Evolutionary conservation across 805 yeast genomes (phyloP), one percentile per base, ranked within the genome.

Genomic region (Nadsonia fulvescens): DNA sequence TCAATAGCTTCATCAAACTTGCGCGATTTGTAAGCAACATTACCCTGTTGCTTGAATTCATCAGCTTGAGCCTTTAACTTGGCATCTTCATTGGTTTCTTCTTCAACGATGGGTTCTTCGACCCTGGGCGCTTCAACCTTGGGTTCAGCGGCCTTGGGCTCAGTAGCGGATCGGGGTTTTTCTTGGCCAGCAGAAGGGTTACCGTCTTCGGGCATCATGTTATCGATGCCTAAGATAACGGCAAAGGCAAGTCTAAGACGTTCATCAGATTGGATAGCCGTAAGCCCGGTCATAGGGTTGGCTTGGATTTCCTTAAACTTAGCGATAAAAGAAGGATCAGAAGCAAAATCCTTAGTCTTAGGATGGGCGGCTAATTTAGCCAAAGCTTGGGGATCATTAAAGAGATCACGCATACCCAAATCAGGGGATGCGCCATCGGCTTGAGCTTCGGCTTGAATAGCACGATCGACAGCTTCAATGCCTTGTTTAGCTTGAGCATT

Each of bases 1-100:
- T 56, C 79, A 47, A 89, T 86, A 22, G 99, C 98, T 44, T 75
- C 93, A 45, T 81, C 94, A 39, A 89, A 89, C 44, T 82, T 61
- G 48, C 75, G 76, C 37, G 71, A 59, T 54, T 89, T 89, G 63
- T 89, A 89, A 24, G 77, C 58, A 25, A 63, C 58, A 55, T 89
- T 89, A 37, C 95, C 99, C 49, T 71, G 67, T 4, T 76, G 75
- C 50, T 89, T 89, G 33, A 64, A 70, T 9, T 56, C 53, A 21
- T 52, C 58, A n/a, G 61, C 54, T 28, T 42, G 40, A 14, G 33
- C 38, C 37, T 43, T 42, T 15, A 41, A 51, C 17, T 40, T 42
- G 17, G 38, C 44, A 11, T 39, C 50, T 14, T 44, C 43, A 9
- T 54, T 58, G 35, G 54, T 52, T 13, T 47, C 40, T 35, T 49